Conservation (phyloP, 257 asterid species). For the Nyctanthes arbortristis region DNA sequence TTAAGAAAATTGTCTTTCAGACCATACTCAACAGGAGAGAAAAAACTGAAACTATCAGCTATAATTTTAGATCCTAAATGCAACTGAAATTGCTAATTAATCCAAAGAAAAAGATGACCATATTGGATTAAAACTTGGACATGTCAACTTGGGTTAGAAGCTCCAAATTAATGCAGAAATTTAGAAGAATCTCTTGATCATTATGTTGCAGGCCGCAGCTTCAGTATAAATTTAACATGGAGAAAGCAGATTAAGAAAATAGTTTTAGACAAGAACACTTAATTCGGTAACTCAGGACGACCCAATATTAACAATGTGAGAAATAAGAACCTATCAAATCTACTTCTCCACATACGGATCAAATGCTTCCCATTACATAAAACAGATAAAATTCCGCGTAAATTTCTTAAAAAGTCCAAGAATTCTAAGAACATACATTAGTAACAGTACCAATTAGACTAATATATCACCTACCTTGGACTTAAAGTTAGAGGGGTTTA, state of each 20-base stretch:
- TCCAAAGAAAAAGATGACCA: neutral
- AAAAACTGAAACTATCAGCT: neutral
- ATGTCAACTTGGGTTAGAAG: neutral
- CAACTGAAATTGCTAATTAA: neutral
- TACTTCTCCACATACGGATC: neutral
- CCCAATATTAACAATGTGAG: neutral
- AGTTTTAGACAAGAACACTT: too few relatives aligned
- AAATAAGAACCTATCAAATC: conserved; percentile 9
- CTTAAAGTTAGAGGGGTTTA: conserved; percentile 84
- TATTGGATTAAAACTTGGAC: conserved; percentile 12
- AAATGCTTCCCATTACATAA: neutral
- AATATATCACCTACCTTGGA: conserved; percentile 60
- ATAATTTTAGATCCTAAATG: neutral
- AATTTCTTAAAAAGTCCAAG: neutral
- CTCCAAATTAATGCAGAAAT: neutral
- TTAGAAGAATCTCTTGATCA: neutral
- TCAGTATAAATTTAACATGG: neutral
- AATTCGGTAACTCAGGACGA: too few relatives aligned
- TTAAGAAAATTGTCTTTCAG: conserved; percentile 7
- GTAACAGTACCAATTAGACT: neutral
- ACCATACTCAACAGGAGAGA: neutral
- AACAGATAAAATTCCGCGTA: conserved; percentile 7
- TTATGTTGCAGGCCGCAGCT: neutral
- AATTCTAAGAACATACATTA: neutral
- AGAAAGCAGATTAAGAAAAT: neutral